Base-by-base conservation (phyloP, 257 asterid species). In the Gentiana straminea region DNA sequence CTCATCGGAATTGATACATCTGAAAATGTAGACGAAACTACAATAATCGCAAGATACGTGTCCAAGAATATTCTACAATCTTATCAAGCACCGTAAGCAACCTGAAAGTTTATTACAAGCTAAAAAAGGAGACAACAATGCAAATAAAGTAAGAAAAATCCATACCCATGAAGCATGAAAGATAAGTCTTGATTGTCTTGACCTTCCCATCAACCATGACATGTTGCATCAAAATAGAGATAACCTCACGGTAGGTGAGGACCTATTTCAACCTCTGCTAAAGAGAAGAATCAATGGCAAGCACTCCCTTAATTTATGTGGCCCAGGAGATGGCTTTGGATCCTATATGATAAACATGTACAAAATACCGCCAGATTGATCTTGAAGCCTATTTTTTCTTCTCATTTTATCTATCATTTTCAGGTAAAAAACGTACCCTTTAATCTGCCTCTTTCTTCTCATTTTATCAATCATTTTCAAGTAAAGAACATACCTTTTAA, bases 221-320 rank as follows among this genome's bases (percentile, higher is more conserved):
- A 57, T 84, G 94, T 59, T 84, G 90, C 94, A 84, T 81, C 70
- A 84, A 64, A 45, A 84, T 81, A 36, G 90, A 47, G 58, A 75
- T 66, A 12, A 81, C 90, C 47, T 84, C 89, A 65, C 83, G 83
- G 53, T 81, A 84, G 1, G 83, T 81, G 3, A 84, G 70, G 49
- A 87, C 94, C 73, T 84, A 79, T 58, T 81, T 81, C 66, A 84
- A 62, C 79, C 90, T 81, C 64, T 77, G 15, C 90, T 79, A 61
- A 84, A 53, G 44, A 81, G 79, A 35, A 84, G 85, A 46, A 77
- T 76, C 68, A 84, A 71, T 49, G 94, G 87, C 80, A 84, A 68
- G 70, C 90, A 81, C 57, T 84, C 94, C 80, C 94, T 81, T 1
- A 90, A 81, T 44, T 84, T 84, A 77, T 84, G 94, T 13, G 94